These are phyloP conservation scores for Coleophoma crateriformis DNA, from an alignment of 2,329 filamentous ascomycete species.

Conservation along the genomic window DNA sequence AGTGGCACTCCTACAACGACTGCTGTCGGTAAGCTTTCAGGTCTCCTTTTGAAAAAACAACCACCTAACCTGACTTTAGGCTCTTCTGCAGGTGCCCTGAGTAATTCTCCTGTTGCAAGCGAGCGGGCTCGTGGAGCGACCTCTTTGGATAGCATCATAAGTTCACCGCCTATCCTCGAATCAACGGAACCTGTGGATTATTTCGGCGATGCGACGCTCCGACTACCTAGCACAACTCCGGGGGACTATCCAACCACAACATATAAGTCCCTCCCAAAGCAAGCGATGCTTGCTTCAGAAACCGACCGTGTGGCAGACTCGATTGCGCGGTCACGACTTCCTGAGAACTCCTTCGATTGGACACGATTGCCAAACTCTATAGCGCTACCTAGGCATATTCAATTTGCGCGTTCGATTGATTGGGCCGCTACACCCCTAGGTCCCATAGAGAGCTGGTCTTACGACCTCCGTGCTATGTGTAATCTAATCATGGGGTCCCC, in stretches of 20 bases:
- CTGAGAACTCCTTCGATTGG: slow-evolving; percentile 65
- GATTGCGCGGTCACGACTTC: slow-evolving; percentile 8
- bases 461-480: slow-evolving; percentile 70
- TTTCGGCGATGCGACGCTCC: slow-evolving; percentile 16
- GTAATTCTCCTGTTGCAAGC: slow-evolving; percentile 9
- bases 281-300: slow-evolving; percentile 12
- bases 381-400: slow-evolving; percentile 64
- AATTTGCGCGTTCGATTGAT: slow-evolving; percentile 64
- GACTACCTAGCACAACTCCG: neutral
- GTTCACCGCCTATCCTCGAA: slow-evolving; percentile 9
- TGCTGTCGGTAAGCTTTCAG: slow-evolving; percentile 13
- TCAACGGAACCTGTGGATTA: slow-evolving; percentile 18
- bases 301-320: slow-evolving; percentile 4
- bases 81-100: slow-evolving; percentile 13
- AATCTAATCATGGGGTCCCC: slow-evolving; percentile 78
- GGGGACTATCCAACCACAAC: neutral
- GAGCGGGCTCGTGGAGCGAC: slow-evolving; percentile 9
- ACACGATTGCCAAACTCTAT: slow-evolving; percentile 62
- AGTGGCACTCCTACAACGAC: slow-evolving; percentile 42
- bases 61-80: slow-evolving; percentile 5
- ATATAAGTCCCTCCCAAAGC: slow-evolving; percentile 3
- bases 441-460: slow-evolving; percentile 67
- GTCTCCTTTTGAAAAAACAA: slow-evolving; percentile 12
- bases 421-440: slow-evolving; percentile 71
- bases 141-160: neutral